Conservation (phyloP, 2,329 filamentous ascomycete genomes). For the Cladosporium austrohemisphaericum region DNA sequence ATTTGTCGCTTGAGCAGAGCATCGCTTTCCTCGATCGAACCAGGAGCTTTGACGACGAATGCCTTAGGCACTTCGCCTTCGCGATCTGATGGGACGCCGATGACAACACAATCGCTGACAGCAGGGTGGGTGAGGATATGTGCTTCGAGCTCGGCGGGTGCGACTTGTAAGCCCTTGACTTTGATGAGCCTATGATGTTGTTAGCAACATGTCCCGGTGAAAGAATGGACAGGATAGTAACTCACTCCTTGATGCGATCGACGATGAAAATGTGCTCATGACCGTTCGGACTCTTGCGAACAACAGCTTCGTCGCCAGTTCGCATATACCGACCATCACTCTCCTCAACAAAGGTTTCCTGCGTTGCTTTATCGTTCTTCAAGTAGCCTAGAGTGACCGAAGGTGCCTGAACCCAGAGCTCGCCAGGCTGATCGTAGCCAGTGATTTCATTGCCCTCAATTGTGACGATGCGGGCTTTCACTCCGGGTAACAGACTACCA, state of each 20-base stretch:
- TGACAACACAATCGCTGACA: slow-evolving; percentile 76
- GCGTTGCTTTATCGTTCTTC: slow-evolving; percentile 78
- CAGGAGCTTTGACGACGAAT: slow-evolving; percentile 57
- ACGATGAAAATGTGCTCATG: slow-evolving; percentile 81
- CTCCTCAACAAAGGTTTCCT: slow-evolving; percentile 63
- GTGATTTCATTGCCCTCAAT: slow-evolving; percentile 67
- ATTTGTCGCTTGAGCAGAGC: slow-evolving; percentile 50
- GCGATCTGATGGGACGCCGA: slow-evolving; percentile 63
- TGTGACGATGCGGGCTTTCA: slow-evolving; percentile 63
- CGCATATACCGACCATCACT: slow-evolving; percentile 61
- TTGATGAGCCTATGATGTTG: slow-evolving; percentile 29
- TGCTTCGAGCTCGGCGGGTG: slow-evolving; percentile 77
- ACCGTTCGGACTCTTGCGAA: slow-evolving; percentile 61
- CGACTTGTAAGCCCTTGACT: slow-evolving; percentile 71
- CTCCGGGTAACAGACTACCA: slow-evolving; percentile 64
- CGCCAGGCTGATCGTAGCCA: slow-evolving; percentile 69
- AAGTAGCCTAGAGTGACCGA: slow-evolving; percentile 78
- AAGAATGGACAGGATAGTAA: background rate
- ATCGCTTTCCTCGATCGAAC: slow-evolving; percentile 48
- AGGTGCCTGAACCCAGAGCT: slow-evolving; percentile 74
- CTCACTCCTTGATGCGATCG: slow-evolving; percentile 68
- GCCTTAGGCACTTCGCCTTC: slow-evolving; percentile 63
- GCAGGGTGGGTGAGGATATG: slow-evolving; percentile 70
- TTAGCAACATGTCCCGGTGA: background rate
- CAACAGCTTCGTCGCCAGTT: slow-evolving; percentile 79